Conservation (phyloP, 177 flowering plant genomes). For the Vitis hybrid region DNA sequence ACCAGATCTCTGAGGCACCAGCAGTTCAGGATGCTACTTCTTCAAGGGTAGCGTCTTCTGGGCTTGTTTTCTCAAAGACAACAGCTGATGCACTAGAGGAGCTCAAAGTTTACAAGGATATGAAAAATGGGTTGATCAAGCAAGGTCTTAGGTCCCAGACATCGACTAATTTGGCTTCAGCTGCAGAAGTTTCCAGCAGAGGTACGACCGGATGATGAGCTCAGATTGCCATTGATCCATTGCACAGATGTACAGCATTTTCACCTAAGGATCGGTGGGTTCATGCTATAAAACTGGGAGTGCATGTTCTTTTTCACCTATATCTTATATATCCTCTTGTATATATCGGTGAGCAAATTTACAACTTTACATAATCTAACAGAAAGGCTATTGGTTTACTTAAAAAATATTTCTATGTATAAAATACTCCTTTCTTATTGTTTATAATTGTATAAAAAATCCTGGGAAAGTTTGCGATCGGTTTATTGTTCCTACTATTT, state of each 20-base stretch:
- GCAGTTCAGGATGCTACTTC: conserved; percentile 19
- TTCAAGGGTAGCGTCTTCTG: conserved; percentile 28
- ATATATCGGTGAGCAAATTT: conserved; percentile 4
- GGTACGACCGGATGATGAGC: neutral
- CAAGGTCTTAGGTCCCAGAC: conserved; percentile 30
- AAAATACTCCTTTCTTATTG: too few relatives aligned
- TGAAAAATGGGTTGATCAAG: conserved; percentile 52
- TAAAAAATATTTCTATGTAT: neutral
- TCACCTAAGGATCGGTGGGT: neutral
- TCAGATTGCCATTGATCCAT: neutral
- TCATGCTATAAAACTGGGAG: neutral
- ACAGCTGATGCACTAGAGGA: conserved; percentile 77
- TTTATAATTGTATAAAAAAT: too few relatives aligned
- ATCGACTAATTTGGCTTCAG: conserved; percentile 7
- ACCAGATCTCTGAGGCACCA: conserved; percentile 16
- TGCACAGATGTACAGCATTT: conserved; percentile 15
- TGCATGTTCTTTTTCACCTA: neutral
- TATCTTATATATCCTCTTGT: neutral
- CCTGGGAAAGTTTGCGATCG: too few relatives aligned
- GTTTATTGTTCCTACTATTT: too few relatives aligned
- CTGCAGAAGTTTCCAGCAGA: conserved; percentile 9
- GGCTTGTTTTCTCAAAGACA: conserved; percentile 44
- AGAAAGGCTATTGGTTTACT: neutral
- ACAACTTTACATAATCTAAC: neutral
- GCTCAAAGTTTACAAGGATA: conserved; percentile 48